Percentiles rank a stretch among this genome's conserved stretches.
These are phyloP conservation scores for Ammopiptanthus mongolicus DNA, from an alignment of 306 rosid species.

Conservation along the genomic window DNA sequence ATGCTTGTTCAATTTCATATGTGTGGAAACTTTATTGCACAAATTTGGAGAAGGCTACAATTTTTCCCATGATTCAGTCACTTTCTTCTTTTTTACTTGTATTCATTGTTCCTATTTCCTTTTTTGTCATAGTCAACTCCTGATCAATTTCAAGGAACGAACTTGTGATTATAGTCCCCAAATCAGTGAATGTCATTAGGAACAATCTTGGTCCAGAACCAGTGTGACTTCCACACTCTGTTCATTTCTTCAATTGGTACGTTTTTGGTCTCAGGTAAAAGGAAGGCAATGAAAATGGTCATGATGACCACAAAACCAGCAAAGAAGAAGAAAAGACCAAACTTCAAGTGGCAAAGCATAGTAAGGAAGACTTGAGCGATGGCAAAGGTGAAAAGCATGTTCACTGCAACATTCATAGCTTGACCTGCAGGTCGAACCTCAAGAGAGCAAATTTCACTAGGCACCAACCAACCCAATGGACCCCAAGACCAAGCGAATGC, in stretches of 20 bases:
- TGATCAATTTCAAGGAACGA: not conserved
- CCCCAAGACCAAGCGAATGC: conserved; percentile 83
- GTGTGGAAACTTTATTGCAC: not conserved
- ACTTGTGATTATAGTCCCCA: not conserved
- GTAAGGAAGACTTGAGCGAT: conserved; percentile 46
- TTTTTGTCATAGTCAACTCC: not conserved
- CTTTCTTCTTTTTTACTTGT: not conserved
- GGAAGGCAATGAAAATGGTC: conserved; percentile 32
- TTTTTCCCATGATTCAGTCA: not conserved
- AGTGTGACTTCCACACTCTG: conserved; percentile 43
- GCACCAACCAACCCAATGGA: conserved; percentile 62
- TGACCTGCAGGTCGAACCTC: conserved; percentile 60
- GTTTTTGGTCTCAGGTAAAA: conserved; percentile 56
- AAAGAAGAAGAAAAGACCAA: conserved; percentile 53
- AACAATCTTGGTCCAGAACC: conserved; percentile 43
- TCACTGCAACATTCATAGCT: conserved; percentile 46
- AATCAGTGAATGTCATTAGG: not conserved
- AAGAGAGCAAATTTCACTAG: conserved; percentile 51
- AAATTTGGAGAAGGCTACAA: not conserved
- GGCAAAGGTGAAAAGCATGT: conserved; percentile 47
- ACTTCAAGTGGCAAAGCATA: conserved; percentile 55
- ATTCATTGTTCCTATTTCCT: not conserved
- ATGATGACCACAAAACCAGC: conserved; percentile 36
- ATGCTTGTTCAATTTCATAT: not conserved
- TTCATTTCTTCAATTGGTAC: conserved; percentile 55